These are phyloP conservation scores for Sugiyamaella castrensis DNA, from an alignment of 1,139 yeast species.

Conservation along the genomic window DNA sequence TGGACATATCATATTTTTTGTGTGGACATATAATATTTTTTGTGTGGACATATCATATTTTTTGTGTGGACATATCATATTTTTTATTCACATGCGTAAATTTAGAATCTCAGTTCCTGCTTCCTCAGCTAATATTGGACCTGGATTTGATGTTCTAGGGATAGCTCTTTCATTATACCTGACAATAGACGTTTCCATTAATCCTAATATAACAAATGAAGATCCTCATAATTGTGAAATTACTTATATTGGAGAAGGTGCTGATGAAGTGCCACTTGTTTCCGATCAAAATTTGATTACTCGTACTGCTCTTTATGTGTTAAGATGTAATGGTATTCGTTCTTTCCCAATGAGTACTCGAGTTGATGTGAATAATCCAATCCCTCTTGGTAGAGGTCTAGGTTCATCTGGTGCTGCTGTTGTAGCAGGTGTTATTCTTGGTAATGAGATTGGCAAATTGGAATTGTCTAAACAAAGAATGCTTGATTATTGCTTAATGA, in stretches of 20 bases:
- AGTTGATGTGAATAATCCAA: conserved; percentile 79
- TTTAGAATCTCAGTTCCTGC: conserved; percentile 77
- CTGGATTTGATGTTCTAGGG: conserved; percentile 96
- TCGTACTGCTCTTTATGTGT: conserved; percentile 84
- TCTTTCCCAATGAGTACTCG: conserved; percentile 83
- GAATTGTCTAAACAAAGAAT: conserved; percentile 73
- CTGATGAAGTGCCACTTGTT: conserved; percentile 69
- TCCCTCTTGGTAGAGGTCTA: conserved; percentile 93
- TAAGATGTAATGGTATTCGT: conserved; percentile 73
- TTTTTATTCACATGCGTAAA: conserved; percentile 13
- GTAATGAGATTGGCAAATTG: conserved; percentile 75
- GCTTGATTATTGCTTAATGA: conserved; percentile 92
- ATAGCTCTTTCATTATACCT: conserved; percentile 76
- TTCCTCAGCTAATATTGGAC: conserved; percentile 96
- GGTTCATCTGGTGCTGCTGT: conserved; percentile 99
- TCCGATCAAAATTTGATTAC: conserved; percentile 84
- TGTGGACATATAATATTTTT: no score
- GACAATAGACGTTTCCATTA: conserved; percentile 64
- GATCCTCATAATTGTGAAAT: conserved; percentile 71
- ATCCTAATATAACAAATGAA: conserved; percentile 46
- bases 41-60: no score
- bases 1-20: no score
- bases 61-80: no score
- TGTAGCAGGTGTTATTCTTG: conserved; percentile 93
- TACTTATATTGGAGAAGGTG: conserved; percentile 74